Percentiles rank a stretch among this genome's conserved stretches.
Conservation (phyloP, 2,329 filamentous ascomycete genomes). For the Eutypa lata region DNA sequence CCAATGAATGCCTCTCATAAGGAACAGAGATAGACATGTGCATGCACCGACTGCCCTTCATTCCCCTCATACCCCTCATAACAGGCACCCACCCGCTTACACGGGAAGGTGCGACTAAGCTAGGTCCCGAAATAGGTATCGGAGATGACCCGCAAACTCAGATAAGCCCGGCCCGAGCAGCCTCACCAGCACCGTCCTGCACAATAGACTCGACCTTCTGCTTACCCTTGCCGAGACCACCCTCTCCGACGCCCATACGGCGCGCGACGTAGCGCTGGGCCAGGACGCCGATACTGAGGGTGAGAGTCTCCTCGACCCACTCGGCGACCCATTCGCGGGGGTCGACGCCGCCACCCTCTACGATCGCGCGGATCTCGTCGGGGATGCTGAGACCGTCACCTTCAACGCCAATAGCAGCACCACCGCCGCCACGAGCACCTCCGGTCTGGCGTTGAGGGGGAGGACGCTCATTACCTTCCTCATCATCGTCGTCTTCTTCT, state of each 20-base stretch:
- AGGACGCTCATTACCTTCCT: not conserved
- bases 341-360: conserved; percentile 73
- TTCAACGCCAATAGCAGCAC: too few species aligned
- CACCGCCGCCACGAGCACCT: too few species aligned
- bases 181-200: conserved; percentile 56
- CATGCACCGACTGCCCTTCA: too few species aligned
- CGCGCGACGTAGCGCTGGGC: conserved; percentile 94
- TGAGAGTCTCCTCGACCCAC: conserved; percentile 89
- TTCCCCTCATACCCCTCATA: too few species aligned
- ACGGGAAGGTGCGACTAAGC: too few species aligned
- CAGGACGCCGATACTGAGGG: conserved; percentile 75
- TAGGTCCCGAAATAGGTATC: too few species aligned
- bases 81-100: too few species aligned
- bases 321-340: conserved; percentile 96
- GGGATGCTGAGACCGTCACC: conserved; percentile 48
- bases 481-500: conserved; percentile 30
- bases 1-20: too few species aligned
- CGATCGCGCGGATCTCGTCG: conserved; percentile 82
- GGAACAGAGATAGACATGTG: too few species aligned
- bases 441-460: too few species aligned
- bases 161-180: conserved; percentile 55
- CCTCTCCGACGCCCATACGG: conserved; percentile 93
- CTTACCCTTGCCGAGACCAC: conserved; percentile 59
- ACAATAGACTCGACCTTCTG: conserved; percentile 56
- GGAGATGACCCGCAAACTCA: too few species aligned